Base-by-base conservation (phyloP, 352 stramenopile species). In the Aphanomyces euteiches region DNA sequence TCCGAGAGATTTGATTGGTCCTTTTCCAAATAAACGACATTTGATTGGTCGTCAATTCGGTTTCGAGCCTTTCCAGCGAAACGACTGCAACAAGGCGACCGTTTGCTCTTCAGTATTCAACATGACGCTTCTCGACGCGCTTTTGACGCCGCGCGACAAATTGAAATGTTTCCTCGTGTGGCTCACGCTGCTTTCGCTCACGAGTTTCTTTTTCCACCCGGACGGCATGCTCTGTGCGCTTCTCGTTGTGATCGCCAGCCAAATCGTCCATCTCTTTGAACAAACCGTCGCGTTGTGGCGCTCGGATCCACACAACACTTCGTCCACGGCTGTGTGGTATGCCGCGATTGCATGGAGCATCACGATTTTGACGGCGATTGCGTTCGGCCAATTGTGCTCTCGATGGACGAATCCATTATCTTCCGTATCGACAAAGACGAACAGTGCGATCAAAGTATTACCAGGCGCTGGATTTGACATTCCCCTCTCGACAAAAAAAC, bases 161-260 rank as follows among this genome's bases (percentile, higher is more conserved):
- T 36, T 70, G 13, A 63, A 59, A 21, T 50, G 64, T 37, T 70
- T 61, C 40, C 64, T 70, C 43, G 40, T n/a, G 13, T 70, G 48
- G 47, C 64, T 70, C 48, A 70, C 64, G 39, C 6, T 70, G 4
- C 64, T 70, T 21, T 70, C 64, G 36, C 54, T 70, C 48, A 63
- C 64, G 40, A 70, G 64, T 34, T 70, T 70, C 54, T 21, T 70
- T 21, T 70, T 70, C 40, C 64, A 70, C 28, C 64, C 64, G 6
- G 64, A 70, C 15, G 47, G 64, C 50, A 70, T 70, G 64, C n/a
- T 70, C 17, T 70, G 64, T 47, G 39, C 56, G 47, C 13, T 70
- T 15, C 40, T 70, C 17, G n/a, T 41, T 34, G 28, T 19, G 10
- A 19, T n/a, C 15, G 15, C 36, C 5, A 47, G 36, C 19, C 39